Evolutionary conservation across 2,329 filamentous ascomycete genomes (phyloP), one percentile per base, ranked within the genome.

Genomic region (Thelonectria rubi): DNA sequence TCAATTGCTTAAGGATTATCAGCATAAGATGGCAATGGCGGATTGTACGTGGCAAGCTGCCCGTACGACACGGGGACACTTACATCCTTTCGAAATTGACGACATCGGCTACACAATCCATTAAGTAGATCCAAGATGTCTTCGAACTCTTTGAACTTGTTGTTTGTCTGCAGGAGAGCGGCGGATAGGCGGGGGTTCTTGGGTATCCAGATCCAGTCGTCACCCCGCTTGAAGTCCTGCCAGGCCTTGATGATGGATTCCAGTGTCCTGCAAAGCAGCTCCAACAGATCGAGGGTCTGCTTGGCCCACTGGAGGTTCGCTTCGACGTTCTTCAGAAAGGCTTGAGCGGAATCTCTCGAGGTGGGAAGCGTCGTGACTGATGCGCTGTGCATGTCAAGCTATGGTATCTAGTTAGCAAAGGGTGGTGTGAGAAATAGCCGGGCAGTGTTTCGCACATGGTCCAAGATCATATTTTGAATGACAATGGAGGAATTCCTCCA

Each of bases 401-500:
- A n/a, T n/a, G n/a, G n/a, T n/a, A n/a, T n/a, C n/a, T n/a, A n/a
- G n/a, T n/a, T n/a, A n/a, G n/a, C n/a, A n/a, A n/a, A n/a, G n/a
- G n/a, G n/a, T n/a, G n/a, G n/a, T n/a, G n/a, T n/a, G n/a, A n/a
- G n/a, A n/a, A n/a, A n/a, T n/a, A n/a, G 6, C 2, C 5, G 21
- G 18, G 21, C 8, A 8, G n/a, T n/a, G n/a, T n/a, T n/a, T 21
- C 49, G 42, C 34, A 53, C 49, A 12, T 40, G 21, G 9, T 9
- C 17, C 26, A 5, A 26, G 3, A 53, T 42, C 40, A 21, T 26
- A 15, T 18, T 30, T 18, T 53, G 34, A 53, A 53, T 8, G 32
- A 14, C 43, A 20, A 14, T 53, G 37, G 43, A 53, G 18, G 24
- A 26, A 26, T 53, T 24, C 34, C 15, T 26, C 49, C 49, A 53